These are phyloP conservation scores for Lasiosphaeria ovina DNA, from an alignment of 495 filamentous ascomycete species.

Conservation along the genomic window DNA sequence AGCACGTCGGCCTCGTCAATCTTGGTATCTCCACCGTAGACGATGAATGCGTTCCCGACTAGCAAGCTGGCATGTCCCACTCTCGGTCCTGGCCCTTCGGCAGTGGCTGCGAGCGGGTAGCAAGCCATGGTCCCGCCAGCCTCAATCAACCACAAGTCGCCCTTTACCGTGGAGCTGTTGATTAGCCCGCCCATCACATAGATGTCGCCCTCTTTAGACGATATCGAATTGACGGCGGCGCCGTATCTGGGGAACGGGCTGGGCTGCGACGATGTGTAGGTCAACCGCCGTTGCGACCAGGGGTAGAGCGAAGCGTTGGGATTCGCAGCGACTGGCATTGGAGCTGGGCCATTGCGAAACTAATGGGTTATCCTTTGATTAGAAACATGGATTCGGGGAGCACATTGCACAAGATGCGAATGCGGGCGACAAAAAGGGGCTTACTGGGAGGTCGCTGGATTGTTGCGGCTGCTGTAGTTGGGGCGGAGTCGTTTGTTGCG, in stretches of 20 bases:
- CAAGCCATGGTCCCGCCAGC: slow-evolving; percentile 83
- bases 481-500: slow-evolving; percentile 29
- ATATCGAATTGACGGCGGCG: slow-evolving; percentile 86
- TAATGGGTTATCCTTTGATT: slow-evolving; percentile 15
- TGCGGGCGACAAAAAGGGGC: slow-evolving; percentile 9
- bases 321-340: slow-evolving; percentile 31
- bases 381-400: background rate
- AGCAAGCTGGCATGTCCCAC: slow-evolving; percentile 94
- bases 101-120: slow-evolving; percentile 85
- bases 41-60: slow-evolving; percentile 98
- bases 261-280: slow-evolving; percentile 75
- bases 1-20: slow-evolving; percentile 86
- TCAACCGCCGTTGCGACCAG: slow-evolving; percentile 88
- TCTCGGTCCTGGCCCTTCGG: slow-evolving; percentile 90
- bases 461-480: slow-evolving; percentile 27
- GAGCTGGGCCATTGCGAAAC: slow-evolving; percentile 45
- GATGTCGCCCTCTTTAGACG: slow-evolving; percentile 94
- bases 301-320: slow-evolving; percentile 74
- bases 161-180: slow-evolving; percentile 90
- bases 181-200: slow-evolving; percentile 98
- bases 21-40: slow-evolving; percentile 98
- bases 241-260: slow-evolving; percentile 97
- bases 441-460: slow-evolving; percentile 50
- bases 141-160: slow-evolving; percentile 97
- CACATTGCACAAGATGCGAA: background rate